These are phyloP conservation scores for Cyclaneusma minus DNA, from an alignment of 2,329 filamentous ascomycete species.

Conservation along the genomic window DNA sequence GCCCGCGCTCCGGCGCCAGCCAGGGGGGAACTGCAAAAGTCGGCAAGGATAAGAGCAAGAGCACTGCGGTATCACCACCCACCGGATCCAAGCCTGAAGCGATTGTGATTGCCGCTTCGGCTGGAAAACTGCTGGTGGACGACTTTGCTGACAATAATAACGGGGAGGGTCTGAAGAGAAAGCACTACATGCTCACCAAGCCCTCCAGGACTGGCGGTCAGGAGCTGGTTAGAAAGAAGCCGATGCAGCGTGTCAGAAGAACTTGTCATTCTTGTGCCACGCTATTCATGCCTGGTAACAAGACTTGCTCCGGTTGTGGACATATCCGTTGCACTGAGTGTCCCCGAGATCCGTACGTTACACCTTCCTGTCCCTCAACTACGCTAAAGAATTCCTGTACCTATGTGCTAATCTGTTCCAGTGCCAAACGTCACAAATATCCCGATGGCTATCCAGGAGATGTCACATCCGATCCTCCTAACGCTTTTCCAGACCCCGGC, in stretches of 20 bases:
- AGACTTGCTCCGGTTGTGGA: constrained; percentile 51
- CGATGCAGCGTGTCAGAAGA: constrained; percentile 58
- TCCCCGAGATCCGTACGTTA: constrained; percentile 65
- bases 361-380: constrained; percentile 1
- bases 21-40: constrained; percentile 34
- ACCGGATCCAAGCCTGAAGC: constrained; percentile 29
- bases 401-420: constrained; percentile 14
- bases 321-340: constrained; percentile 70
- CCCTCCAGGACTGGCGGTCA: constrained; percentile 52
- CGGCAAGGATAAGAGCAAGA: constrained; percentile 35
- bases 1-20: constrained; percentile 49
- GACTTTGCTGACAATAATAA: constrained; percentile 5
- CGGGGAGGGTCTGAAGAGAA: constrained; percentile 20
- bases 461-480: no score
- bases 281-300: constrained; percentile 41
- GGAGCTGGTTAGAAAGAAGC: constrained; percentile 56
- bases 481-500: background rate
- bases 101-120: constrained; percentile 9
- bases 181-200: constrained; percentile 40
- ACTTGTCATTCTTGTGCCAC: constrained; percentile 61
- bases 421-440: constrained; percentile 52
- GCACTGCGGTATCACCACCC: constrained; percentile 33
- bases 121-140: constrained; percentile 1
- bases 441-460: constrained; percentile 57
- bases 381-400: background rate